These are phyloP conservation scores for Pestalotiopsis sp. DNA, from an alignment of 2,329 filamentous ascomycete genomes.

Conservation along the genomic window DNA sequence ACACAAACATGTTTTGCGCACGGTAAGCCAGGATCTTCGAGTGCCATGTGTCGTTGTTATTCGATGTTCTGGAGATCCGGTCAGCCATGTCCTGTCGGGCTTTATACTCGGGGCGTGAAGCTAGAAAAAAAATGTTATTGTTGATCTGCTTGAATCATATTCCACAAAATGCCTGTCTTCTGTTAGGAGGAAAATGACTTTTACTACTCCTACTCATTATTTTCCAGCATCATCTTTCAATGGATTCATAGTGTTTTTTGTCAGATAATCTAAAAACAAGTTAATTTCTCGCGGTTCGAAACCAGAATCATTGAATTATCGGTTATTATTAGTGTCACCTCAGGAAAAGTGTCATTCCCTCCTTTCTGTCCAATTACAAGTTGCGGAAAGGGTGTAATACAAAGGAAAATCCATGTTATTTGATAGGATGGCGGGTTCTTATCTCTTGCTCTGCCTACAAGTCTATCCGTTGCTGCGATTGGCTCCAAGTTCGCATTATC, in stretches of 20 bases:
- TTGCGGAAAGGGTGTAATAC: too few relatives aligned
- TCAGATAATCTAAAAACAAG: too few relatives aligned
- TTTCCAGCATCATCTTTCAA: too few relatives aligned
- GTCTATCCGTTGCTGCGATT: slow-evolving; percentile 26
- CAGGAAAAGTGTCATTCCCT: neutral
- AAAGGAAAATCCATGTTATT: neutral
- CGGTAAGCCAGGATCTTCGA: slow-evolving; percentile 16
- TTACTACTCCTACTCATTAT: too few relatives aligned
- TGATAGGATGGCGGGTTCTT: slow-evolving; percentile 7
- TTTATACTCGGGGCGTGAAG: slow-evolving; percentile 11
- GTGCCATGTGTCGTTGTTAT: slow-evolving; percentile 18
- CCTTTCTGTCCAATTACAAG: too few relatives aligned
- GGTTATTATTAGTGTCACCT: neutral
- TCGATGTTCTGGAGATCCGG: slow-evolving; percentile 20
- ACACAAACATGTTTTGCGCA: slow-evolving; percentile 11
- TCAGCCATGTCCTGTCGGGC: slow-evolving; percentile 17
- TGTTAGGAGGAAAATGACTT: too few relatives aligned
- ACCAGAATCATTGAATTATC: neutral
- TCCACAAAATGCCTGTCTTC: too few relatives aligned
- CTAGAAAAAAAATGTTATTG: too few relatives aligned
- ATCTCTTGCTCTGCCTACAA: slow-evolving; percentile 6
- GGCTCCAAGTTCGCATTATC: slow-evolving; percentile 26
- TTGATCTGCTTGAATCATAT: too few relatives aligned
- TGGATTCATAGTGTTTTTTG: too few relatives aligned
- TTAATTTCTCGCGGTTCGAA: slow-evolving; percentile 19